These are phyloP conservation scores for Meyerozyma sp. DNA, from an alignment of 1,139 yeast genomes.

Conservation along the genomic window DNA sequence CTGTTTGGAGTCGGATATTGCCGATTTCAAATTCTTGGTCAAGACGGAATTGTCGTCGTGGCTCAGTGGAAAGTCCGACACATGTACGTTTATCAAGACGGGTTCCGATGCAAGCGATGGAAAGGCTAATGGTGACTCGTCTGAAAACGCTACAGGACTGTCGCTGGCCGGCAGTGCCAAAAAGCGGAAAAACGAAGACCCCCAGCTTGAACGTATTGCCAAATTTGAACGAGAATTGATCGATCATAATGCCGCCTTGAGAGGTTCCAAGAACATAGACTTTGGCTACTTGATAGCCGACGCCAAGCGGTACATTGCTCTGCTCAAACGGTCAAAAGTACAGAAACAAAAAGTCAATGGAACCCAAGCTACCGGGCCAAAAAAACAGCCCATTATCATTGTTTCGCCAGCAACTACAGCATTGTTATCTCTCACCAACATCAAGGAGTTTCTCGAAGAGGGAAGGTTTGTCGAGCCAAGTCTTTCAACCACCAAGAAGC, in stretches of 20 bases:
- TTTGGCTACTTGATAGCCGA: constrained; percentile 71
- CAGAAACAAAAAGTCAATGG: constrained; percentile 1
- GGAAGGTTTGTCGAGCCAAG: constrained; percentile 67
- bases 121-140: constrained; percentile 4
- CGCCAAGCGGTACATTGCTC: constrained; percentile 57
- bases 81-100: constrained; percentile 44
- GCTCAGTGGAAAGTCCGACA: constrained; percentile 63
- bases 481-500: constrained; percentile 29
- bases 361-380: constrained; percentile 14
- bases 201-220: constrained; percentile 49
- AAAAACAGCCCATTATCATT: constrained; percentile 84
- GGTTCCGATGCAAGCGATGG: constrained; percentile 1
- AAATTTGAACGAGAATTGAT: constrained; percentile 61
- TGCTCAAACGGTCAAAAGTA: constrained; percentile 39
- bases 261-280: constrained; percentile 73
- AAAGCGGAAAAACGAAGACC: constrained; percentile 38
- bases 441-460: constrained; percentile 74
- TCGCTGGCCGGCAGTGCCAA: constrained; percentile 8
- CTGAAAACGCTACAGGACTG: constrained; percentile 2
- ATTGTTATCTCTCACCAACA: constrained; percentile 71
- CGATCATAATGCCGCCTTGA: constrained; percentile 75
- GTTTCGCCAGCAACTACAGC: constrained; percentile 96
- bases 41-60: constrained; percentile 80
- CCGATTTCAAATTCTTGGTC: constrained; percentile 77
- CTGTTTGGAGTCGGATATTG: constrained; percentile 59